A percentile compares a stretch with the other conserved stretches of the same genome.
Conservation (phyloP, 192 early-diverging fungal species). For the Geosiphon pyriformis region DNA sequence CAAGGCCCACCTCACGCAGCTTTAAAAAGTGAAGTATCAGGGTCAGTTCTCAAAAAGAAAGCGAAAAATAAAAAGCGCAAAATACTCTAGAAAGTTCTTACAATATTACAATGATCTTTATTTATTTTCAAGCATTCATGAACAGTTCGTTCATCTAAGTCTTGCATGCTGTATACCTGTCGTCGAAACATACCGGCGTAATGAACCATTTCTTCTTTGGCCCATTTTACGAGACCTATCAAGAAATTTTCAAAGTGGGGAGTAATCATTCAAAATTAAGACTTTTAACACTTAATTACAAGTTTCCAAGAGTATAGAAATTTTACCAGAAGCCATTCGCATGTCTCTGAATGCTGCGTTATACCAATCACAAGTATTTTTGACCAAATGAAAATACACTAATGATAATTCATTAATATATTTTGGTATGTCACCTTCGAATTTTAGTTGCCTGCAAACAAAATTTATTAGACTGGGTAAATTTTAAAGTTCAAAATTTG, state of each 20-base stretch:
- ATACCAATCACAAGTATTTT: constrained; percentile 98
- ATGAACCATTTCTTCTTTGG: constrained; percentile 73
- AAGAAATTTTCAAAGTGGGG: neutral
- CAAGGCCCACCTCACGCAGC: constrained; percentile 14
- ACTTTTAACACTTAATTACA: too few species aligned
- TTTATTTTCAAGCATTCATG: constrained; percentile 5
- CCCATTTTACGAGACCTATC: constrained; percentile 88
- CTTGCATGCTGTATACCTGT: constrained; percentile 16
- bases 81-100: neutral
- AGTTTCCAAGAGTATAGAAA: neutral
- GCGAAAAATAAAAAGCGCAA: neutral
- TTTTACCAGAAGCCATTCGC: constrained; percentile 76
- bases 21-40: neutral
- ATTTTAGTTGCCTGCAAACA: constrained; percentile 64
- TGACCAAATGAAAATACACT: constrained; percentile 84
- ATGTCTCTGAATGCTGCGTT: constrained; percentile 80
- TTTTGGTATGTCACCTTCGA: constrained; percentile 81
- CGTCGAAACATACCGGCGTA: constrained; percentile 65
- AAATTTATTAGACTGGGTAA: neutral
- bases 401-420: constrained; percentile 85
- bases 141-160: neutral
- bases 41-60: too few species aligned
- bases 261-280: too few species aligned
- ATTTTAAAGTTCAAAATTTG: neutral
- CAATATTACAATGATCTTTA: constrained; percentile 22